Base-by-base conservation (phyloP, 345 rosid genomes). In the Cardiospermum halicacabum region DNA sequence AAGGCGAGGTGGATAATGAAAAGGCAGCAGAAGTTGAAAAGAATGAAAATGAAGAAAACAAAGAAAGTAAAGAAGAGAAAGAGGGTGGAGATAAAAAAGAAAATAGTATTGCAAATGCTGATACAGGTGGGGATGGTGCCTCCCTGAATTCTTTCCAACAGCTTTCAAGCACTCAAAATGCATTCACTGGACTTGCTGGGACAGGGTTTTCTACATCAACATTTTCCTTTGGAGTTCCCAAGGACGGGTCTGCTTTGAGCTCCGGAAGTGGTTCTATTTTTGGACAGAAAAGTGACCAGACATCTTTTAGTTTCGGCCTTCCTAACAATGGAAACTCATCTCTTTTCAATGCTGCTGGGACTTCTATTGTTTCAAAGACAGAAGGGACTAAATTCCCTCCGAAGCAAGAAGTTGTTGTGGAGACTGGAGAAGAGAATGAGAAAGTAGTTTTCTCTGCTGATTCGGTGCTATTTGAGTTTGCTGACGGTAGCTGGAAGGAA, bases 371-470 rank as follows among this genome's bases (percentile, higher is more conserved):
- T 69, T 69, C 92, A 42, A 91, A 81, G 81, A 82, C 74, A 1
- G 93, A 87, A 70, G 90, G 77, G 4, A 77, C 80, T 65, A 67
- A 77, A 63, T 82, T 88, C 66, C 88, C 85, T 0, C 66, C 92
- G 16, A 80, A 85, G 94, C 85, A 84, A 70, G 97, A 86, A 77
- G 91, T 89, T 63, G 77, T 84, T 39, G 80, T 85, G 27, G 96
- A 91, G 83, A 93, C 97, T 0, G 98, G 98, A 32, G 97, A 94
- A 81, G 99, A 94, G 74, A 87, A 94, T 28, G 99, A 91, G 80
- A 77, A 37, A 72, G 89, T 76, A 19, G 87, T 69, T 61, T 94
- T 91, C 78, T 67, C 88, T 7, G 86, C 99, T 57, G 97, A 89
- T 56, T 85, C 97, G 2, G 74, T 81, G 27, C 63, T 89, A 74